Evolutionary conservation across 1,284 basidiomycete genomes (phyloP).

Genomic region (Trametes pubescens): DNA sequence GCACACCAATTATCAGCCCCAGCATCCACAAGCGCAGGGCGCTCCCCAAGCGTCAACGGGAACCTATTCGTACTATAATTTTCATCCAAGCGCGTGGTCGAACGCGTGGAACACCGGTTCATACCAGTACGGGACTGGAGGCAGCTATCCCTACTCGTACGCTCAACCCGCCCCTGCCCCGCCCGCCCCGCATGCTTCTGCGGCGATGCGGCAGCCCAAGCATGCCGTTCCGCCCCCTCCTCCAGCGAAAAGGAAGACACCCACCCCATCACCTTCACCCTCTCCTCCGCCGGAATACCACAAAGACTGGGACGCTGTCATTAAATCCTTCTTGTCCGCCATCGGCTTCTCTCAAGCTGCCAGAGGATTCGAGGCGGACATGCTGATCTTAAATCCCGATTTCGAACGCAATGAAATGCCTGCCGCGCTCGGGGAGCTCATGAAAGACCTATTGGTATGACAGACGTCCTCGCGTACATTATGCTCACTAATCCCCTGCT

Average conservation of each 20-base stretch:
- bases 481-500: background rate
- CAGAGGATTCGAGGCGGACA: slow-evolving; percentile 71
- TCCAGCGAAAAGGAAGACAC: slow-evolving; percentile 24
- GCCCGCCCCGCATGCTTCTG: background rate
- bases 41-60: slow-evolving; percentile 14
- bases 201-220: background rate
- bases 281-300: slow-evolving; percentile 53
- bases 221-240: background rate
- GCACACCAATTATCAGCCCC: slow-evolving; percentile 20
- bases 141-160: slow-evolving; percentile 29
- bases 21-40: slow-evolving; percentile 13
- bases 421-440: slow-evolving; percentile 59
- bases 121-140: slow-evolving; percentile 29
- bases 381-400: slow-evolving; percentile 71
- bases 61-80: slow-evolving; percentile 39
- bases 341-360: slow-evolving; percentile 68
- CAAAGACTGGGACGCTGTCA: slow-evolving; percentile 67
- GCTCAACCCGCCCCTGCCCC: slow-evolving; percentile 11
- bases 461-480: background rate
- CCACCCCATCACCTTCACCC: slow-evolving; percentile 40
- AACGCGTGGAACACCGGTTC: slow-evolving; percentile 36
- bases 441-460: slow-evolving; percentile 61
- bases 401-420: slow-evolving; percentile 68
- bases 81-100: slow-evolving; percentile 37
- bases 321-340: slow-evolving; percentile 61